Evolutionary conservation across 2,329 filamentous ascomycete genomes (phyloP).

Genomic region (Claviceps sp.): DNA sequence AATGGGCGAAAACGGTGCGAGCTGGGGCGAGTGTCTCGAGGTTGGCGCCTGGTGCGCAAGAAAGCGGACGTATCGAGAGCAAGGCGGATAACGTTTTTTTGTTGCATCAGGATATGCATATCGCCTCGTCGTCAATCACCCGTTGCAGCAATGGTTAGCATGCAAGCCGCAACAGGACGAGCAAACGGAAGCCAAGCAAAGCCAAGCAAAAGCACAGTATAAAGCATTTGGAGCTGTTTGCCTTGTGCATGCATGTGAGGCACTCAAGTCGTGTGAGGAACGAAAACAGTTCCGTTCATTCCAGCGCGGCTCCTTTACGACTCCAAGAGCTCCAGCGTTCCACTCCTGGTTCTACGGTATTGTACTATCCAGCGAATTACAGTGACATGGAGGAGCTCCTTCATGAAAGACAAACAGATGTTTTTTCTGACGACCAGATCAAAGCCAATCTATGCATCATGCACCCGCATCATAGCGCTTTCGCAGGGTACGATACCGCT

Average conservation of each 20-base stretch:
- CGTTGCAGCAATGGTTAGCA: no score
- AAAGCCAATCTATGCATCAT: constrained; percentile 7
- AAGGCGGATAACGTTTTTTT: not conserved
- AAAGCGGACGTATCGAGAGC: constrained; percentile 35
- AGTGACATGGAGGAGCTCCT: not conserved
- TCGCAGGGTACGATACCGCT: constrained; percentile 73
- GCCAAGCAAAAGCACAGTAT: not conserved
- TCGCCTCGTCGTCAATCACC: not conserved
- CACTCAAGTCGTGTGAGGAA: not conserved
- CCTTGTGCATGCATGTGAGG: constrained; percentile 6
- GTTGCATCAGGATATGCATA: not conserved
- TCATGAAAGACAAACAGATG: not conserved
- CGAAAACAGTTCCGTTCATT: not conserved
- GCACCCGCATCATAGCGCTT: constrained; percentile 55
- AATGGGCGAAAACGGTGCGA: constrained; percentile 63
- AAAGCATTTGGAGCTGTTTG: not conserved
- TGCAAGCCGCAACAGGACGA: not conserved
- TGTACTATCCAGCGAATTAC: not conserved
- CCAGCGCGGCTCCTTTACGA: not conserved
- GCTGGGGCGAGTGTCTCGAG: constrained; percentile 74
- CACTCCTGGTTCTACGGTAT: not conserved
- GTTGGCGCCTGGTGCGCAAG: constrained; percentile 82
- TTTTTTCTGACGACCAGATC: not conserved
- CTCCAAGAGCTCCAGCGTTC: not conserved
- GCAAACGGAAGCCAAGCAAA: not conserved